Conservation (phyloP, 2,329 filamentous ascomycete genomes). For the Pseudopyricularia javanii region DNA sequence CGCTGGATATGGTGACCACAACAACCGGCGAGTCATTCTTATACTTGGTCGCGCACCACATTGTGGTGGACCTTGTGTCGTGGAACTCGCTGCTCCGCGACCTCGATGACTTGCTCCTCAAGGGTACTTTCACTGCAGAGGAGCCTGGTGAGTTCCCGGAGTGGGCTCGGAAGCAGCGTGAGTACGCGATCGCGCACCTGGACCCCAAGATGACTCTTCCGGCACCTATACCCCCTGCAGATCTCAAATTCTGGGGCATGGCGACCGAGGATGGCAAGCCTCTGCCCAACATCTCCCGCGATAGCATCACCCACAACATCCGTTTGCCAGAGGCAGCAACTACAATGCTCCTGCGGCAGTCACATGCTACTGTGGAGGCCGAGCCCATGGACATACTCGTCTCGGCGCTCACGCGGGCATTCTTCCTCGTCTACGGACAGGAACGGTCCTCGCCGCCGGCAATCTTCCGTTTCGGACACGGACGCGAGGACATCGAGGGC, state of each 20-base stretch:
- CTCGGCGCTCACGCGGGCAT: constrained; percentile 40
- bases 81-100: constrained; percentile 39
- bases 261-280: constrained; percentile 11
- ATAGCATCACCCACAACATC: constrained; percentile 27
- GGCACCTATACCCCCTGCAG: constrained; percentile 14
- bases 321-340: constrained; percentile 26
- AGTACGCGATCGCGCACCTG: neutral
- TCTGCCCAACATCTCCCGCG: constrained; percentile 28
- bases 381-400: constrained; percentile 41
- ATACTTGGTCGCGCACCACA: constrained; percentile 36
- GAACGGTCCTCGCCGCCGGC: constrained; percentile 32
- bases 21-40: constrained; percentile 30
- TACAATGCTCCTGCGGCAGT: constrained; percentile 24
- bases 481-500: constrained; percentile 26
- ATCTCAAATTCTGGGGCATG: constrained; percentile 35
- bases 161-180: neutral
- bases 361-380: constrained; percentile 32
- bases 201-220: neutral
- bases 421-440: constrained; percentile 35
- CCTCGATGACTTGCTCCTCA: constrained; percentile 32
- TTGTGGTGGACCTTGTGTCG: constrained; percentile 35
- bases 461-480: constrained; percentile 41
- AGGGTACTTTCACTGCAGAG: constrained; percentile 22
- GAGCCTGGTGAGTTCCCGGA: neutral
- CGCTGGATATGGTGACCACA: constrained; percentile 33